A percentile compares a stretch with the other conserved stretches of the same genome.
phyloP scores from a whole-genome alignment of 2,329 filamentous ascomycete genomes.

The Neocucurbitaria cava region DNA sequence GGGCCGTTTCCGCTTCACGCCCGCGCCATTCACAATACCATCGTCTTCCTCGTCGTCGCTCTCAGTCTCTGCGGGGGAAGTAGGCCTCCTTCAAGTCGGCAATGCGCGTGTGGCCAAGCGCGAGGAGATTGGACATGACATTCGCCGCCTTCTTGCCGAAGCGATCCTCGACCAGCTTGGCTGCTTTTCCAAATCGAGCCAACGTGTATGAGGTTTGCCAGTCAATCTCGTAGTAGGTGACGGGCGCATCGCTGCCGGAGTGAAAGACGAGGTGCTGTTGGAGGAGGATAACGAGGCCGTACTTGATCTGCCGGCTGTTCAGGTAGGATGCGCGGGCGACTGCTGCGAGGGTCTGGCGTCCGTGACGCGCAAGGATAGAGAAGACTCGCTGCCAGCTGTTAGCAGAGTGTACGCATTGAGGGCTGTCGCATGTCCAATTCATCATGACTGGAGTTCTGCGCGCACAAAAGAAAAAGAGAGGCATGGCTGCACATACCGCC shows the following conservation, averaged over 20 bases:
- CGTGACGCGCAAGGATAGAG: constrained; percentile 76
- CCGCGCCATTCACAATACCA: constrained; percentile 29
- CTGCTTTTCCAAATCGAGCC: constrained; percentile 79
- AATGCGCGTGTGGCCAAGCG: constrained; percentile 78
- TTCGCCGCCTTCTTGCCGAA: constrained; percentile 77
- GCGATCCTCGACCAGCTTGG: constrained; percentile 75
- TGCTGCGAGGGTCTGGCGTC: constrained; percentile 74
- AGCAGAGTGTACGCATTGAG: constrained; percentile 5
- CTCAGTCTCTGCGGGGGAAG: constrained; percentile 42
- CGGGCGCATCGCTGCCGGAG: constrained; percentile 66
- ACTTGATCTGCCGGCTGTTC: constrained; percentile 75
- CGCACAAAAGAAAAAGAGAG: neutral
- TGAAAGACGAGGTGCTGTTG: constrained; percentile 88
- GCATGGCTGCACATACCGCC: constrained; percentile 65
- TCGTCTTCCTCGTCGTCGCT: constrained; percentile 46
- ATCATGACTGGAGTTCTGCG: neutral
- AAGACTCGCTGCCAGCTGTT: constrained; percentile 75
- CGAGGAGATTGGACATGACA: constrained; percentile 76
- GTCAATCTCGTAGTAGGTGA: constrained; percentile 85
- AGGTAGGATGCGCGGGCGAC: constrained; percentile 77
- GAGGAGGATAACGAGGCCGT: constrained; percentile 82
- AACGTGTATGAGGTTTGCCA: constrained; percentile 80
- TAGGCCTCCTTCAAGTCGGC: constrained; percentile 73
- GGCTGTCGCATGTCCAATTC: constrained; percentile 7
- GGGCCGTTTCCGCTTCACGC: constrained; percentile 29